Percentiles rank a stretch among this genome's conserved stretches.
Conservation (phyloP, 805 yeast species). For the Candida oleophila region DNA sequence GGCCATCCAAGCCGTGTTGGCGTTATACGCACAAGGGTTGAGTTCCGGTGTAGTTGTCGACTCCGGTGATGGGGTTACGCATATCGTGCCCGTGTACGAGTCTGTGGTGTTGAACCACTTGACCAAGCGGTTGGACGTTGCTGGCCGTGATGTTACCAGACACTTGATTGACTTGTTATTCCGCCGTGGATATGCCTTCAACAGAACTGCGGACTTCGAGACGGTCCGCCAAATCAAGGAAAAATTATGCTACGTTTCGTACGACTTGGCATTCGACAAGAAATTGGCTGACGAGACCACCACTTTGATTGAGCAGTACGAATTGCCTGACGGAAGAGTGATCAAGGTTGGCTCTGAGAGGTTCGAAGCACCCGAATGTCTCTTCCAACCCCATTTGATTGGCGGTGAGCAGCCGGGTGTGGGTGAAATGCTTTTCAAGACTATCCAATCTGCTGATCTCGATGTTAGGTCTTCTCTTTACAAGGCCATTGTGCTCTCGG, state of each 20-base stretch:
- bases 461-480: conserved; percentile 86
- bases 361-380: conserved; percentile 94
- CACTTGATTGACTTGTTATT: conserved; percentile 86
- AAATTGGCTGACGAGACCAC: conserved; percentile 93
- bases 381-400: conserved; percentile 92
- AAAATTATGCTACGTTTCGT: conserved; percentile 91
- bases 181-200: conserved; percentile 96
- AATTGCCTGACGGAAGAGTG: conserved; percentile 94
- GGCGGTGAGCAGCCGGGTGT: conserved; percentile 97
- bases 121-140: conserved; percentile 90
- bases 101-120: conserved; percentile 93
- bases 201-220: conserved; percentile 98
- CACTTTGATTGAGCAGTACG: conserved; percentile 84
- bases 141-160: conserved; percentile 98
- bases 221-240: conserved; percentile 98
- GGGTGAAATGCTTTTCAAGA: conserved; percentile 88
- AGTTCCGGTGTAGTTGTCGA: conserved; percentile 98
- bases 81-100: conserved; percentile 96
- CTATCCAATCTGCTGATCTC: conserved; percentile 92
- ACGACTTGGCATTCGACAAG: conserved; percentile 87
- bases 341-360: conserved; percentile 94
- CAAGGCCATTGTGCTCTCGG: conserved; percentile 91
- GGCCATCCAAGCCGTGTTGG: conserved; percentile 97
- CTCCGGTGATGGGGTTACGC: conserved; percentile 98
- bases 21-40: conserved; percentile 94